Conservation (phyloP, 2,329 filamentous ascomycete genomes). For the Monilinia vaccinii-corymbosi region DNA sequence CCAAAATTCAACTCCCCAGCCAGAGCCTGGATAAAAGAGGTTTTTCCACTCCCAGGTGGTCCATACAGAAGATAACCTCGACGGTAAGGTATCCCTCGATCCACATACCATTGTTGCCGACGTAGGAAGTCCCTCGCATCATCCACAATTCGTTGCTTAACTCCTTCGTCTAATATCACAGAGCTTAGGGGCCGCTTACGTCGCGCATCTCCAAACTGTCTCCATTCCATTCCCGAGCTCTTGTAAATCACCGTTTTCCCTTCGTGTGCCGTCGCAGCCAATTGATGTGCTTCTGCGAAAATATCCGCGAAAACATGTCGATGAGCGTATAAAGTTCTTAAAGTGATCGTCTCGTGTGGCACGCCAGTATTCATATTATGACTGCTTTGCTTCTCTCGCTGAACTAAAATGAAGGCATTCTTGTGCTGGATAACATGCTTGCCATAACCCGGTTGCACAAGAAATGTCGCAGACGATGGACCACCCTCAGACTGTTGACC, state of each 20-base stretch:
- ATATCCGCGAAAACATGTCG: slow-evolving; percentile 84
- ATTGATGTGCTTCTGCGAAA: slow-evolving; percentile 74
- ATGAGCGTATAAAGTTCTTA: slow-evolving; percentile 86
- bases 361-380: slow-evolving; percentile 74
- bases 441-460: slow-evolving; percentile 84
- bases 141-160: slow-evolving; percentile 44
- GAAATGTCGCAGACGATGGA: slow-evolving; percentile 68
- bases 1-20: slow-evolving; percentile 56
- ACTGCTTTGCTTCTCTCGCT: slow-evolving; percentile 75
- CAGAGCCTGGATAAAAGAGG: slow-evolving; percentile 89
- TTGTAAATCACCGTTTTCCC: slow-evolving; percentile 92
- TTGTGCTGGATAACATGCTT: slow-evolving; percentile 80
- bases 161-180: slow-evolving; percentile 74
- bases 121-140: slow-evolving; percentile 44
- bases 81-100: slow-evolving; percentile 66
- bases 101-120: slow-evolving; percentile 82
- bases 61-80: slow-evolving; percentile 74
- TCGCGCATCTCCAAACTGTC: slow-evolving; percentile 71
- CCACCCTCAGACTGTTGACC: slow-evolving; percentile 57
- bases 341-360: slow-evolving; percentile 86
- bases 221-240: slow-evolving; percentile 76
- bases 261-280: slow-evolving; percentile 72
- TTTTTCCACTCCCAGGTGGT: slow-evolving; percentile 70
- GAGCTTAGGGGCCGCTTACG: slow-evolving; percentile 81
- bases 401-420: slow-evolving; percentile 79